These are phyloP conservation scores for Sarocladiaceae sp. DNA, from an alignment of 2,329 filamentous ascomycete species.

Conservation along the genomic window DNA sequence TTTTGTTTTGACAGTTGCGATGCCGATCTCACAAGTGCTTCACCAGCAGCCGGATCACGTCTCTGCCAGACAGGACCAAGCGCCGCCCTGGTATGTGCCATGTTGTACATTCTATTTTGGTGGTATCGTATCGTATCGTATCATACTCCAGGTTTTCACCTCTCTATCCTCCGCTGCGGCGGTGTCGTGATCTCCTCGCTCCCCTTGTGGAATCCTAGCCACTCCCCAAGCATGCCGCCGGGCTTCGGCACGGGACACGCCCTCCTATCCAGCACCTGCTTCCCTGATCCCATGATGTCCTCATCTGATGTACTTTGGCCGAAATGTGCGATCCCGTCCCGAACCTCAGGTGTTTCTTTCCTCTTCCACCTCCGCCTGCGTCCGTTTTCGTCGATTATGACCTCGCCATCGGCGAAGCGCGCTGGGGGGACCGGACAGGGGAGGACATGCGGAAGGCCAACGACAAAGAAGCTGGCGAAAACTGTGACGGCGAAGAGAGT, in stretches of 20 bases:
- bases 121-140: neutral
- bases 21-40: too few species aligned
- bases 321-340: constrained; percentile 45
- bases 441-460: constrained; percentile 81
- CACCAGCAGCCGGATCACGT: too few species aligned
- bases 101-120: constrained; percentile 9
- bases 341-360: constrained; percentile 29
- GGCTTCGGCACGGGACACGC: constrained; percentile 95
- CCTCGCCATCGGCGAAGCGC: constrained; percentile 65
- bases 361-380: constrained; percentile 38
- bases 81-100: too few species aligned
- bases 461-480: constrained; percentile 83
- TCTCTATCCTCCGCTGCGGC: constrained; percentile 12
- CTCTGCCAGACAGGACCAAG: too few species aligned
- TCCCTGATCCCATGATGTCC: constrained; percentile 15
- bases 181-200: constrained; percentile 16
- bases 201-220: constrained; percentile 60
- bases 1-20: too few species aligned
- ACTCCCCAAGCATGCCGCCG: constrained; percentile 65
- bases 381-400: constrained; percentile 38
- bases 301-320: constrained; percentile 31
- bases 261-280: constrained; percentile 44
- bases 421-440: constrained; percentile 81
- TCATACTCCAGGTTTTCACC: constrained; percentile 15
- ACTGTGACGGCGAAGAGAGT: constrained; percentile 94